Conservation (phyloP, 2,329 filamentous ascomycete species). For the Penicillium brasilianum region DNA sequence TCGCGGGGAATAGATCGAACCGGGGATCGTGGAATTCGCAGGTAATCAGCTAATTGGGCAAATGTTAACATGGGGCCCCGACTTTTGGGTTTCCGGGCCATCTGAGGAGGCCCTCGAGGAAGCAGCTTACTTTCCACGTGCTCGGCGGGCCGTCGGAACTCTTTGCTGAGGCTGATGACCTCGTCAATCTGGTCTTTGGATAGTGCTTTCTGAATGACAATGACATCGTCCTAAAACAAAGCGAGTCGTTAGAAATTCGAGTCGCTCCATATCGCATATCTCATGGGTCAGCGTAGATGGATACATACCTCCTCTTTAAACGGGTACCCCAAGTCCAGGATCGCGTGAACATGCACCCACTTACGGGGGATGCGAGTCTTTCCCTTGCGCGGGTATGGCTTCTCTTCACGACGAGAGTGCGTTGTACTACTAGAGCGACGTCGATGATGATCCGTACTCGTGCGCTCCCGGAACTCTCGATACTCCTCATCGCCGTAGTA, state of each 20-base stretch:
- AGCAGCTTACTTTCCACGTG: constrained; percentile 37
- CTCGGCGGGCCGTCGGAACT: constrained; percentile 45
- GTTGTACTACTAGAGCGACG: constrained; percentile 48
- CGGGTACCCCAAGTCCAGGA: constrained; percentile 84
- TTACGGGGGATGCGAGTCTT: constrained; percentile 86
- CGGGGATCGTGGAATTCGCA: constrained; percentile 30
- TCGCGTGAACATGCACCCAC: constrained; percentile 77
- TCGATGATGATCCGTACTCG: constrained; percentile 56
- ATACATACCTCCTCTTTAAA: constrained; percentile 78
- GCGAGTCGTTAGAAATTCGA: neutral
- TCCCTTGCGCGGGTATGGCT: constrained; percentile 75
- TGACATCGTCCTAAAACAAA: constrained; percentile 68
- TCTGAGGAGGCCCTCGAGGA: constrained; percentile 8
- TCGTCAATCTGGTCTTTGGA: constrained; percentile 92
- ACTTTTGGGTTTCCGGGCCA: neutral
- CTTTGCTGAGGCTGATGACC: constrained; percentile 79
- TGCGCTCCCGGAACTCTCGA: constrained; percentile 68
- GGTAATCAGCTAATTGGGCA: constrained; percentile 30
- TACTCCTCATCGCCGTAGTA: constrained; percentile 74
- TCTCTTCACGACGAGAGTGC: constrained; percentile 41
- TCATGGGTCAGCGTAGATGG: neutral
- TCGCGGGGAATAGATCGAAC: constrained; percentile 33
- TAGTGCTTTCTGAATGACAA: constrained; percentile 82
- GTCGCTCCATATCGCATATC: neutral
- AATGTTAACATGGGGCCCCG: constrained; percentile 9